Evolutionary conservation across 2,329 filamentous ascomycete genomes (phyloP).

Genomic region (Aspergillus sp.): DNA sequence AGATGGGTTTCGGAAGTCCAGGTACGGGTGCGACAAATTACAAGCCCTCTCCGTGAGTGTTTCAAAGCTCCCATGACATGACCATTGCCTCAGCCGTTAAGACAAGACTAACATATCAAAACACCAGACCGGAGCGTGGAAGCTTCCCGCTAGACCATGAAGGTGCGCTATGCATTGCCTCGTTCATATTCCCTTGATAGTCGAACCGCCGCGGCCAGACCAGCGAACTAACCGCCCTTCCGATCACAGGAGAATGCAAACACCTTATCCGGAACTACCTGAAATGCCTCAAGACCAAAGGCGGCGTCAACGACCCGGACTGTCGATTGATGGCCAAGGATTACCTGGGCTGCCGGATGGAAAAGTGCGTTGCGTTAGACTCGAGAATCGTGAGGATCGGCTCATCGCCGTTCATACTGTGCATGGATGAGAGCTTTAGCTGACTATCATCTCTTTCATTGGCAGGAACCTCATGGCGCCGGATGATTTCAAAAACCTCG

Average conservation of each 20-base stretch:
- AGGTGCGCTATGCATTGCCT: conserved; percentile 40
- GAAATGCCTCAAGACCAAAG: conserved; percentile 73
- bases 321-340: conserved; percentile 81
- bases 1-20: conserved; percentile 60
- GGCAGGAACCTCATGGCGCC: conserved; percentile 86
- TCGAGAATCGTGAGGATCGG: neutral
- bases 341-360: conserved; percentile 90
- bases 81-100: conserved; percentile 1
- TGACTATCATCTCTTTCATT: neutral
- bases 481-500: conserved; percentile 91
- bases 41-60: conserved; percentile 63
- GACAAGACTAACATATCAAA: no score
- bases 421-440: neutral
- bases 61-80: neutral
- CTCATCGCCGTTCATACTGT: conserved; percentile 1
- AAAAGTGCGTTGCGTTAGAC: conserved; percentile 56
- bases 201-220: neutral
- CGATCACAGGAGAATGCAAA: conserved; percentile 74
- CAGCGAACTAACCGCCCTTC: neutral
- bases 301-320: conserved; percentile 76
- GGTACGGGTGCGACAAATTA: conserved; percentile 57
- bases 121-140: conserved; percentile 72
- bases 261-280: conserved; percentile 79
- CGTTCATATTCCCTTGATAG: neutral
- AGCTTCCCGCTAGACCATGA: conserved; percentile 97